These are phyloP conservation scores for Isabelozyma heimii DNA, from an alignment of 805 yeast species.

Conservation along the genomic window DNA sequence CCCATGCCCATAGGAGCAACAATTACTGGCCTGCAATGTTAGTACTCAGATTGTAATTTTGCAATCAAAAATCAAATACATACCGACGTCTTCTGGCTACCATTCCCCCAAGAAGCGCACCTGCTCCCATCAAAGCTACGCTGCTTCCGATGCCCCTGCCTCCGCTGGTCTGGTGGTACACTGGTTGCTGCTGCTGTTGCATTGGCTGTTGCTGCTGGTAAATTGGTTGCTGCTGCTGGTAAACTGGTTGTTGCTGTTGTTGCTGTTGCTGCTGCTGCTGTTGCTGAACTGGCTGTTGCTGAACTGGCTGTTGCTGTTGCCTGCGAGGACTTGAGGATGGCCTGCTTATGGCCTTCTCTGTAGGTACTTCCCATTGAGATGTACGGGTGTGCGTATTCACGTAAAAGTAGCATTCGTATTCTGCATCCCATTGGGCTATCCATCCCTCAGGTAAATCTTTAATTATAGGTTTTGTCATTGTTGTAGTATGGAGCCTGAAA, in stretches of 20 bases:
- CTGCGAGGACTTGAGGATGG: constrained; percentile 1
- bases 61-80: neutral
- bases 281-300: constrained; percentile 1
- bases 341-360: constrained; percentile 2
- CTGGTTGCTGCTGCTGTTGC: neutral
- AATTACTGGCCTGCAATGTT: neutral
- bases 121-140: neutral
- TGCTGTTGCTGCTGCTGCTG: neutral
- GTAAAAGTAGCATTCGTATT: constrained; percentile 23
- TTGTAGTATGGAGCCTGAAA: neutral
- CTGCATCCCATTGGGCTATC: constrained; percentile 34
- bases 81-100: neutral
- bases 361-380: constrained; percentile 30
- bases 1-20: neutral
- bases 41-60: no score
- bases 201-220: constrained; percentile 1
- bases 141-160: neutral
- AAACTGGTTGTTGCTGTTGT: constrained; percentile 1
- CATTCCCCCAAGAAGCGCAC: neutral
- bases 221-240: neutral
- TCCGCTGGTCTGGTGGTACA: neutral
- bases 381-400: constrained; percentile 22
- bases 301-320: constrained; percentile 1
- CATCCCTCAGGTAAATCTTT: constrained; percentile 27
- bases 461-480: constrained; percentile 3